A percentile compares a stretch with the other conserved stretches of the same genome.
These are phyloP conservation scores for Butyriboletus loyo DNA, from an alignment of 768 basidiomycete genomes.

Conservation along the genomic window DNA sequence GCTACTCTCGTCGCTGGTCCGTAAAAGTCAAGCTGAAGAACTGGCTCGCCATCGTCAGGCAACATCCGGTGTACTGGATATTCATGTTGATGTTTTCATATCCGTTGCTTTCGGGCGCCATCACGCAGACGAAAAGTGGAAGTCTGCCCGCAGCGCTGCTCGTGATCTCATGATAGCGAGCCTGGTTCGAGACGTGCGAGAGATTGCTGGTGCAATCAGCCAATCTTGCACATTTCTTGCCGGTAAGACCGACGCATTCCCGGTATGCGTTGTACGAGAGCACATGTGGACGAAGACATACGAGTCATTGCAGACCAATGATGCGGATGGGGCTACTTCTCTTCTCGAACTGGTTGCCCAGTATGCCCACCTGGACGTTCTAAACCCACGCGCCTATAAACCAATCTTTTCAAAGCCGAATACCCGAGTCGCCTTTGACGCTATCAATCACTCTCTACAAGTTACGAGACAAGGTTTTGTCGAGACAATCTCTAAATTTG, in stretches of 20 bases:
- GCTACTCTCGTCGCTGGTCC: conserved; percentile 34
- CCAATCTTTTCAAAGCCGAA: conserved; percentile 32
- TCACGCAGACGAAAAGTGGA: conserved; percentile 42
- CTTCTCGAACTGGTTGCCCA: conserved; percentile 58
- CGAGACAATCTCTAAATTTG: conserved; percentile 58
- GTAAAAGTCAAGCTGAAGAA: conserved; percentile 32
- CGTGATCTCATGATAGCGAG: conserved; percentile 39
- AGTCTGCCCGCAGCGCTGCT: conserved; percentile 37
- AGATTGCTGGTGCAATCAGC: conserved; percentile 30
- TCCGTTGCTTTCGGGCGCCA: conserved; percentile 43
- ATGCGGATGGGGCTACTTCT: conserved; percentile 55
- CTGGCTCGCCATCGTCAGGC: conserved; percentile 26
- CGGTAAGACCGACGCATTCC: conserved; percentile 28
- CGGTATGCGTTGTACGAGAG: conserved; percentile 43
- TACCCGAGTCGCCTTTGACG: conserved; percentile 39
- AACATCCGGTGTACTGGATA: conserved; percentile 42
- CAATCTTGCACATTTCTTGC: conserved; percentile 35
- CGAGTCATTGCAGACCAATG: conserved; percentile 52
- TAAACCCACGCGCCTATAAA: conserved; percentile 53
- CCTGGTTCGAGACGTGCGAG: conserved; percentile 34
- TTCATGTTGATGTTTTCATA: conserved; percentile 48
- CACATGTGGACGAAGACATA: conserved; percentile 72
- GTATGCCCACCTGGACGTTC: conserved; percentile 62
- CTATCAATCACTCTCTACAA: conserved; percentile 60
- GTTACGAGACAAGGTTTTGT: conserved; percentile 61